A percentile compares a stretch with the other conserved stretches of the same genome.
phyloP scores from a whole-genome alignment of 257 asterid species.

The Fraxinus excelsior region DNA sequence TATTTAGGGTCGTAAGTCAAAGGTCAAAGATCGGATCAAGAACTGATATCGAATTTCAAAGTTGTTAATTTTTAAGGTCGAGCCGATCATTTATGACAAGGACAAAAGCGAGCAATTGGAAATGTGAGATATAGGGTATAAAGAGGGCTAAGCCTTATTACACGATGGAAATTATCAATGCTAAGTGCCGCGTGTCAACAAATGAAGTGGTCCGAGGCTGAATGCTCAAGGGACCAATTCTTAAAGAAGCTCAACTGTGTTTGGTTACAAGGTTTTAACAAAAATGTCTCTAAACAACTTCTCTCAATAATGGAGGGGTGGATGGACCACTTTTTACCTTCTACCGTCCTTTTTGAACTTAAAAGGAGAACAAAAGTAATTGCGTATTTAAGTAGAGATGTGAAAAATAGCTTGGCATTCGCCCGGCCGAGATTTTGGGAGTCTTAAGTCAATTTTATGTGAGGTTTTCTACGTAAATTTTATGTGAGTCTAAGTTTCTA shows the following conservation, averaged over 20 bases:
- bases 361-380: not conserved
- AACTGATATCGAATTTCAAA: no score
- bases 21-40: no score
- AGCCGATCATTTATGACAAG: not conserved
- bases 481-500: no score
- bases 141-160: constrained; percentile 34
- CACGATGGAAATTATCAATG: constrained; percentile 30
- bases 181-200: constrained; percentile 41
- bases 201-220: constrained; percentile 23
- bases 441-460: no score
- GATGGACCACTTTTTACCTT: not conserved
- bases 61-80: not conserved
- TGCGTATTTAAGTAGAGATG: not conserved
- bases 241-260: constrained; percentile 18
- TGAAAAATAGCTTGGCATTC: not conserved
- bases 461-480: no score
- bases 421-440: no score
- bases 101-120: not conserved
- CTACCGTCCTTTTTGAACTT: not conserved
- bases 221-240: constrained; percentile 24
- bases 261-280: constrained; percentile 1
- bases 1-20: no score
- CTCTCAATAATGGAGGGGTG: not conserved
- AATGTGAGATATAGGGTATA: not conserved
- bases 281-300: not conserved